phyloP scores from a whole-genome alignment of 2,329 filamentous ascomycete genomes.

The Arthrobotrys sinensis region DNA sequence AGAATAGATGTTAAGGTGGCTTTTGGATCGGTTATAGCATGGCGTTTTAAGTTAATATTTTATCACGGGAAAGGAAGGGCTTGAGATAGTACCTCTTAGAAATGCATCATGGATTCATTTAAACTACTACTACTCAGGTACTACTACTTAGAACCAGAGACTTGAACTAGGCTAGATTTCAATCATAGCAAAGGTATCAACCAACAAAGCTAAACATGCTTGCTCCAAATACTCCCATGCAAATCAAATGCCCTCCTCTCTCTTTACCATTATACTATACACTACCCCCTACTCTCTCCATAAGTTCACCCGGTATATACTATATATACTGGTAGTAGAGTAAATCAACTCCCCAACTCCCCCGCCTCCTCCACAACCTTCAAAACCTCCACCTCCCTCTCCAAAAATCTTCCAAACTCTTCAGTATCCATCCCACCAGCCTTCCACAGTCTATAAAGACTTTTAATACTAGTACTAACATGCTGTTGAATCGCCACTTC shows the following conservation, averaged over 20 bases:
- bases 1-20: too few species aligned
- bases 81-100: neutral
- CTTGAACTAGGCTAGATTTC: neutral
- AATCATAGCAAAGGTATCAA: slow-evolving; percentile 2
- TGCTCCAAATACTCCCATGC: slow-evolving; percentile 14
- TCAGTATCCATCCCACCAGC: slow-evolving; percentile 80
- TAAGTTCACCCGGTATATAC: neutral
- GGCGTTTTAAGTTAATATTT: slow-evolving; percentile 7
- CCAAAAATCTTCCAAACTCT: slow-evolving; percentile 81
- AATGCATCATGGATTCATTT: slow-evolving; percentile 1
- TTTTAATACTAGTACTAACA: slow-evolving; percentile 82
- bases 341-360: slow-evolving; percentile 40
- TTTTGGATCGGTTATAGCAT: slow-evolving; percentile 1
- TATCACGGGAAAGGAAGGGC: neutral
- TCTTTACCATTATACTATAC: neutral
- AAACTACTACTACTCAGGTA: too few species aligned
- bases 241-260: neutral
- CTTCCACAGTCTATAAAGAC: slow-evolving; percentile 79
- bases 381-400: slow-evolving; percentile 79
- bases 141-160: neutral
- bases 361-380: slow-evolving; percentile 76
- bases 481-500: slow-evolving; percentile 85
- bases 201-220: neutral
- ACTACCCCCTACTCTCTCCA: neutral
- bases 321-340: neutral